Percentiles rank a stretch among this genome's conserved stretches.
Conservation (phyloP, 2,329 filamentous ascomycete species). For the Trichoderma harzianum region DNA sequence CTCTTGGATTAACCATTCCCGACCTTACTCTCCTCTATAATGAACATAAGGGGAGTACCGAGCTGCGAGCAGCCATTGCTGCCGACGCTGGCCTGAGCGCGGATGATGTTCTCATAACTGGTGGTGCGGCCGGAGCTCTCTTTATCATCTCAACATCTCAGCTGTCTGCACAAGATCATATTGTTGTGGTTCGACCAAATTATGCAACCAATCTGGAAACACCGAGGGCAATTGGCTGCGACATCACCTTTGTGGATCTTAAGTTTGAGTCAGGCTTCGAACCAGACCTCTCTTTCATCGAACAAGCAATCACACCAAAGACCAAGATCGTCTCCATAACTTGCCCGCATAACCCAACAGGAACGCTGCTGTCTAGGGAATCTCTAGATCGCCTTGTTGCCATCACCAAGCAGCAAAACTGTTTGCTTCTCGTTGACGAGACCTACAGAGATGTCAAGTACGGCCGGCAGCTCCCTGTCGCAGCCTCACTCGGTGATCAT, state of each 20-base stretch:
- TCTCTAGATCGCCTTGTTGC: background rate
- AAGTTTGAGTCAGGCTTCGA: conserved; percentile 21
- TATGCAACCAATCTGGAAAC: conserved; percentile 27
- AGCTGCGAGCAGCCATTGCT: conserved; percentile 21
- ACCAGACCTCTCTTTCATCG: background rate
- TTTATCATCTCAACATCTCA: background rate
- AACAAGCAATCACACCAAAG: background rate
- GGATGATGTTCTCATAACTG: conserved; percentile 13
- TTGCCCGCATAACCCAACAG: background rate
- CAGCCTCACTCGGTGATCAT: background rate
- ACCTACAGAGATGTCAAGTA: background rate
- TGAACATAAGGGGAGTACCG: conserved; percentile 22
- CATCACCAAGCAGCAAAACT: background rate
- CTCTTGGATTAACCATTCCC: conserved; percentile 21
- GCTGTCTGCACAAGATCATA: background rate
- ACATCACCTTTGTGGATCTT: conserved; percentile 25
- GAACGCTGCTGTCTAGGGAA: background rate
- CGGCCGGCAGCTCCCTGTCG: background rate
- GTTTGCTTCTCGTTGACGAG: background rate
- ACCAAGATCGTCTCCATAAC: background rate
- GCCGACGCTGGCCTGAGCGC: conserved; percentile 12
- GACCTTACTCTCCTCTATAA: conserved; percentile 23
- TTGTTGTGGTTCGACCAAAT: conserved; percentile 19
- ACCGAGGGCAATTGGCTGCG: conserved; percentile 24
- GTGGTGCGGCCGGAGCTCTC: background rate